These are phyloP conservation scores for Alternaria alternata DNA, from an alignment of 2,329 filamentous ascomycete species.

Conservation along the genomic window DNA sequence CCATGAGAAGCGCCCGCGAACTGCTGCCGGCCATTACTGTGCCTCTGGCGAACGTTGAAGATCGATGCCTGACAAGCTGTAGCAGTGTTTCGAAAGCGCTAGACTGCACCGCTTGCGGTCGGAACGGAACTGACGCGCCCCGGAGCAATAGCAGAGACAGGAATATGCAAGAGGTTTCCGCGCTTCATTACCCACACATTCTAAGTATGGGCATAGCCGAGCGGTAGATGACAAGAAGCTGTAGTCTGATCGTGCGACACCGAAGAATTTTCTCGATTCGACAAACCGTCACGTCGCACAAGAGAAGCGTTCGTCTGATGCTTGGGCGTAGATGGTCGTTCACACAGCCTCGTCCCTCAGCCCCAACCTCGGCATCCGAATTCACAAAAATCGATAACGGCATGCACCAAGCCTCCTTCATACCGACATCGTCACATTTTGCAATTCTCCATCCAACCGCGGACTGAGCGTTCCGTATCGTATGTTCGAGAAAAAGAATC, in stretches of 20 bases:
- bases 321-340: constrained; percentile 15
- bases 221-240: constrained; percentile 10
- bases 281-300: constrained; percentile 14
- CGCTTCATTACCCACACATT: constrained; percentile 19
- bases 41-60: constrained; percentile 13
- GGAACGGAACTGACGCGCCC: constrained; percentile 6
- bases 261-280: constrained; percentile 2
- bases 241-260: constrained; percentile 3
- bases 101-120: not conserved
- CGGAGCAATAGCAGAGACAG: constrained; percentile 11
- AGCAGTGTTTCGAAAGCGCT: constrained; percentile 4
- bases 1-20: constrained; percentile 28
- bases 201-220: constrained; percentile 26
- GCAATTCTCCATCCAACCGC: constrained; percentile 52
- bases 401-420: constrained; percentile 19
- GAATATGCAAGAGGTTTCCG: constrained; percentile 6
- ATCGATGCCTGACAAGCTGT: constrained; percentile 1
- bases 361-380: constrained; percentile 31
- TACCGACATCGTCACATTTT: constrained; percentile 34
- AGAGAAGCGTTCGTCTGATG: constrained; percentile 16
- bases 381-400: constrained; percentile 10
- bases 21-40: constrained; percentile 20
- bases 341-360: constrained; percentile 27
- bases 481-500: constrained; percentile 46
- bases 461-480: constrained; percentile 54